Base-by-base conservation (phyloP, 2,329 filamentous ascomycete genomes). In the Diplocarpon mali region DNA sequence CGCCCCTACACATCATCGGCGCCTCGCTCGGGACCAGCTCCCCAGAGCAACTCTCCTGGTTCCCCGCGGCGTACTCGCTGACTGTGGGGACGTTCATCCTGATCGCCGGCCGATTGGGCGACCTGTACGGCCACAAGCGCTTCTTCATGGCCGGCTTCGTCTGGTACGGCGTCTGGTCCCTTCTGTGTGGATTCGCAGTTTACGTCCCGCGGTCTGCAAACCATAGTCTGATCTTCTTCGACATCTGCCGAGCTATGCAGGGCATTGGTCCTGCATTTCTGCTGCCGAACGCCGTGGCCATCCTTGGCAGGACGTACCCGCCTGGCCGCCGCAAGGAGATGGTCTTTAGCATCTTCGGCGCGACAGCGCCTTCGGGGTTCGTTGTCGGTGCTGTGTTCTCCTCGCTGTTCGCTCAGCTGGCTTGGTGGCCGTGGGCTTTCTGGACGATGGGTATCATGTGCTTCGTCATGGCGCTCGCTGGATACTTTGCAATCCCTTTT, bases 51-150 rank as follows among this genome's bases (percentile, higher is more conserved):
- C 61, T 78, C 14, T 69, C 68, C 38, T 80, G 76, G 75, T 68
- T 73, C 38, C 66, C 75, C 10, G 75, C 74, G 1, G 73, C 73
- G 1, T 82, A 78, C 55, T 73, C 11, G 68, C 59, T 81, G 48
- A 74, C 71, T 0, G 69, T 73, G 49, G 67, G 72, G 2, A 66
- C 71, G 2, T 74, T 76, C 47, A 70, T 76, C 13, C 59, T 76
- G 0, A 63, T 72, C 2, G 67, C 65, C 6, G 73, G 73, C 5
- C 67, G 73, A 1, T 59, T 76, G 1, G 73, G 72, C 0, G 68
- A 70, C 37, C 61, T 76, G 1, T 73, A 69, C 49, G 74, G 73
- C 3, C 71, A 75, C 54, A 69, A 70, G 42, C 63, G 63, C 5
- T 57, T 73, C 13, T 62, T 73, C 1, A 53, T 72, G 1, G 45